phyloP scores from a whole-genome alignment of 768 basidiomycete genomes.

The Neoboletus brunneissimus region DNA sequence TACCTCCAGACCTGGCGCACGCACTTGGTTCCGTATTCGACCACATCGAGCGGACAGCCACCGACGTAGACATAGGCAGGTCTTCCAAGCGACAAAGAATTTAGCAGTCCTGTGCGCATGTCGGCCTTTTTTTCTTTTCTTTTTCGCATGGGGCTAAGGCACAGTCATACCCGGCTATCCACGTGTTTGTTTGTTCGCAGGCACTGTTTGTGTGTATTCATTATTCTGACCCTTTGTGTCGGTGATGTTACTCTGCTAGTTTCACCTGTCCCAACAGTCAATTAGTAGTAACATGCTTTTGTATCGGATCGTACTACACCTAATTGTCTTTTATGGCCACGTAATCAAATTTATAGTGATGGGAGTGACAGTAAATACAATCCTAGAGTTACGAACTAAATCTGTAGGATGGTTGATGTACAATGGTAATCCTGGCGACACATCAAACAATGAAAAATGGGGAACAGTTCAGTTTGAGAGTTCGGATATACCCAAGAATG shows the following conservation, averaged over 20 bases:
- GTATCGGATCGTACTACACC: conserved; percentile 15
- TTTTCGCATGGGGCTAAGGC: not conserved
- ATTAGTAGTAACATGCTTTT: conserved; percentile 4
- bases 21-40: conserved; percentile 33
- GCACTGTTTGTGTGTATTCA: conserved; percentile 1
- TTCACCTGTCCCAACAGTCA: not conserved
- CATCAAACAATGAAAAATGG: not conserved
- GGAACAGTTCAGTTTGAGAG: conserved; percentile 30
- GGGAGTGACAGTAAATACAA: not conserved
- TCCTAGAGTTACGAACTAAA: not conserved
- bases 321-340: conserved; percentile 5
- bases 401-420: not conserved
- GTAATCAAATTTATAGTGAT: conserved; percentile 6
- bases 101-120: conserved; percentile 1
- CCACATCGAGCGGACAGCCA: conserved; percentile 32
- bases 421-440: not conserved
- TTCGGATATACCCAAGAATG: conserved; percentile 49
- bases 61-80: conserved; percentile 26
- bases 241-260: conserved; percentile 1
- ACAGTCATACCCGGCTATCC: not conserved
- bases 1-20: conserved; percentile 31
- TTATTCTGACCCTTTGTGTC: not conserved
- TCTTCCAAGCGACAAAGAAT: conserved; percentile 27
- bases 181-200: not conserved
- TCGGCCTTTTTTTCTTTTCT: not conserved